Evolutionary conservation across 2,329 filamentous ascomycete genomes (phyloP), one percentile per base, ranked within the genome.

Genomic region (Knoxdaviesia capensis): DNA sequence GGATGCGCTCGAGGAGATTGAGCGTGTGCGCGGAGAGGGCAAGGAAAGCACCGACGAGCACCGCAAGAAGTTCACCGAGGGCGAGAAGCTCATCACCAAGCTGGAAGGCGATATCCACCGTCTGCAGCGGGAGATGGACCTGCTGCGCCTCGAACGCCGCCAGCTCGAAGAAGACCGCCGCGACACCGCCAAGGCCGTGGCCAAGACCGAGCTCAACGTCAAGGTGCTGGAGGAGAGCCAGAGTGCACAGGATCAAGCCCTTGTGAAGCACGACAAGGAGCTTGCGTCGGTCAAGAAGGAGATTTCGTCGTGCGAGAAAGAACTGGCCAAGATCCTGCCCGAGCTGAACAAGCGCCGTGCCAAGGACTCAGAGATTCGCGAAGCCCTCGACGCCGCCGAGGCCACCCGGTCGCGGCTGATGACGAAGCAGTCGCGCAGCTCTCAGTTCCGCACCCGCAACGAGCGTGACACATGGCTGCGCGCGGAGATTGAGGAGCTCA

Each of bases 151-250:
- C 37, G 90, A 98, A 53, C 81, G 85, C 50, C 69, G 74, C 38
- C 86, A 96, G 54, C 69, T 92, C 6, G 90, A 98, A 51, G 81
- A 88, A 48, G 90, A 98, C 53, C 77, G 86, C 47, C 80, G 81
- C 40, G 85, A 94, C 34, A 74, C 74, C 31, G 80, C 86, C 5
- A 83, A 85, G 53, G 63, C 71, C 6, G 76, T 81, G 50, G 92
- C 90, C 4, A 87, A 93, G 56, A 70, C 82, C 3, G 90, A 98
- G 58, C 66, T 96, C 33, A 80, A 84, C 47, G 71, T 85, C 43
- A 92, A 90, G 56, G 77, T 74, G 37, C 64, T 96, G 33, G 72
- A 74, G n/a, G 85, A 92, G 51, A 85, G 81, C 40, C 82, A 92
- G 56, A 80, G 79, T 4, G 70, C 78, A 6, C 75, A 82, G 7